Conservation (phyloP, 257 asterid species). For the Forsythia viridissima region DNA sequence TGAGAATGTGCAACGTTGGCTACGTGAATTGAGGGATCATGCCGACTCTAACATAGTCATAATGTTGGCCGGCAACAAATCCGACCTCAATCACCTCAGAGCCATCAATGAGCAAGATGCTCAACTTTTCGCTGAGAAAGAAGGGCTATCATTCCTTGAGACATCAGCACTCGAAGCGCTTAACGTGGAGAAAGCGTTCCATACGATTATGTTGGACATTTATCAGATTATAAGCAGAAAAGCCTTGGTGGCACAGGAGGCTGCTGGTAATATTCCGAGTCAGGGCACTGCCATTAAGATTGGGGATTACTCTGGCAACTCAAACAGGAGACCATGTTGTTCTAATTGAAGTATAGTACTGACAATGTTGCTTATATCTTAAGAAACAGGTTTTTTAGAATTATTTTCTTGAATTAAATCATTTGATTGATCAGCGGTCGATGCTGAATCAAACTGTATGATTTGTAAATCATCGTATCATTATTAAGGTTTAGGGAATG, state of each 20-base stretch:
- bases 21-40: conserved; percentile 41
- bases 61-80: conserved; percentile 48
- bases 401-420: neutral
- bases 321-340: conserved; percentile 34
- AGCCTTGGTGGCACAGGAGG: conserved; percentile 47
- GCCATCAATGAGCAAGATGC: conserved; percentile 42
- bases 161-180: conserved; percentile 50
- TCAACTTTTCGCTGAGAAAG: conserved; percentile 40
- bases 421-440: neutral
- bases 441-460: neutral
- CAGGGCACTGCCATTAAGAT: conserved; percentile 50
- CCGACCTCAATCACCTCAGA: conserved; percentile 47
- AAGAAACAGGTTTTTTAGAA: neutral
- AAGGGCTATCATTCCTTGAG: conserved; percentile 49
- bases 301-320: conserved; percentile 22
- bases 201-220: conserved; percentile 42
- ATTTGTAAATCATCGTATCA: neutral
- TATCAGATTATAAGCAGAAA: conserved; percentile 49
- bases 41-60: conserved; percentile 50
- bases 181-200: conserved; percentile 48
- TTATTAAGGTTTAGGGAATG: neutral
- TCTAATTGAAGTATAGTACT: conserved; percentile 24
- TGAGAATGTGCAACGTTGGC: conserved; percentile 49
- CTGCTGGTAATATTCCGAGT: conserved; percentile 30
- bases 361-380: neutral